Conservation (phyloP, 148 eudicot species). For the Chenopodium suecicum region DNA sequence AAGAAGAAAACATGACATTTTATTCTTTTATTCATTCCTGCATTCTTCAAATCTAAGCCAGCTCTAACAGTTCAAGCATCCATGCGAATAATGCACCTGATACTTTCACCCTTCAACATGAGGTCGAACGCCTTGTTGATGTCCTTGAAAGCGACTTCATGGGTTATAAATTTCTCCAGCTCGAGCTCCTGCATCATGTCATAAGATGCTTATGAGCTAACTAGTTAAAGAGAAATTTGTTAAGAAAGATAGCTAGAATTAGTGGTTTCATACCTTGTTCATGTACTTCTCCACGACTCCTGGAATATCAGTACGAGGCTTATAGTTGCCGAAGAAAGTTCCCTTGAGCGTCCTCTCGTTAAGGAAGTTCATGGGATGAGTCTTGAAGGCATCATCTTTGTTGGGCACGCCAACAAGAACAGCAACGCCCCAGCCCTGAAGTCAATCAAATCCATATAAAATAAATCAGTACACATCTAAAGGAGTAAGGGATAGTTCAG, state of each 20-base stretch:
- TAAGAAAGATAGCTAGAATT: not conserved
- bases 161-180: constrained; percentile 59
- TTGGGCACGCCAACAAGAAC: constrained; percentile 58
- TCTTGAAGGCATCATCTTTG: constrained; percentile 52
- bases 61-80: constrained; percentile 22
- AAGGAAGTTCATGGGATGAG: constrained; percentile 48
- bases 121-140: constrained; percentile 64
- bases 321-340: constrained; percentile 55
- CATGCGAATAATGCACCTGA: constrained; percentile 61
- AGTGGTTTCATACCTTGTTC: constrained; percentile 42
- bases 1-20: not conserved
- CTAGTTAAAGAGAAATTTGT: not conserved
- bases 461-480: not conserved
- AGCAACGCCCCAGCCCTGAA: constrained; percentile 60
- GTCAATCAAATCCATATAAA: not conserved
- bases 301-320: constrained; percentile 48
- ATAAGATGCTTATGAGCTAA: not conserved
- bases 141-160: constrained; percentile 44
- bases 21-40: not conserved
- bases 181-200: constrained; percentile 33
- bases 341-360: constrained; percentile 52
- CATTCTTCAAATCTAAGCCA: not conserved
- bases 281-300: constrained; percentile 57
- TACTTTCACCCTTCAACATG: constrained; percentile 50
- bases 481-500: too few species aligned